Conservation (phyloP, 1,284 basidiomycete species). For the Moniliella sp. region DNA sequence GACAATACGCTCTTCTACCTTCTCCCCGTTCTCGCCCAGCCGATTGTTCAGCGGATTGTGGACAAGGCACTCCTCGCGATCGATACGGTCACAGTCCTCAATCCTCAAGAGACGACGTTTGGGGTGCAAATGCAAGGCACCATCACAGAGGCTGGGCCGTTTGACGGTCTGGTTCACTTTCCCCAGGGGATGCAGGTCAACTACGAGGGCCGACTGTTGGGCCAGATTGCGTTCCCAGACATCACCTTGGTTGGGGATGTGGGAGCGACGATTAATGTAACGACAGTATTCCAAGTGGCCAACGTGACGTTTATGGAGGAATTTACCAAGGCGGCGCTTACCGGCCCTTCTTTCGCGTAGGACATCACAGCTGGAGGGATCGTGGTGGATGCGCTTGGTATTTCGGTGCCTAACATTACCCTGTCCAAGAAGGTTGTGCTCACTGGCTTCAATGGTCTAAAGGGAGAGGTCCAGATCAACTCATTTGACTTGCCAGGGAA, state of each 20-base stretch:
- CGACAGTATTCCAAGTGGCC: slow-evolving; percentile 45
- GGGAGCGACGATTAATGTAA: slow-evolving; percentile 44
- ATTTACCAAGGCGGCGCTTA: slow-evolving; percentile 49
- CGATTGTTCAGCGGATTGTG: slow-evolving; percentile 59
- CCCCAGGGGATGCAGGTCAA: slow-evolving; percentile 45
- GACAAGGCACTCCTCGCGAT: slow-evolving; percentile 40
- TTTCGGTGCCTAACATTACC: slow-evolving; percentile 41
- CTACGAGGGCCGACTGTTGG: slow-evolving; percentile 46
- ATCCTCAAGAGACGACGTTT: slow-evolving; percentile 42
- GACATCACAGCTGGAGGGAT: slow-evolving; percentile 51
- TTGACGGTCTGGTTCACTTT: slow-evolving; percentile 52
- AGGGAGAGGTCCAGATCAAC: slow-evolving; percentile 46
- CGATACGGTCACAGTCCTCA: slow-evolving; percentile 14
- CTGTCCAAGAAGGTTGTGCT: slow-evolving; percentile 47
- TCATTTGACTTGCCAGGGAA: slow-evolving; percentile 52
- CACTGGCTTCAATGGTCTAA: slow-evolving; percentile 51
- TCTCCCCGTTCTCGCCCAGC: slow-evolving; percentile 50
- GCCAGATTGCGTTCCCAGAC: slow-evolving; percentile 46
- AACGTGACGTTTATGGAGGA: slow-evolving; percentile 45
- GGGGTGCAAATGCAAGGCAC: slow-evolving; percentile 45
- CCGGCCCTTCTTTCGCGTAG: slow-evolving; percentile 52
- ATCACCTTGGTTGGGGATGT: slow-evolving; percentile 38
- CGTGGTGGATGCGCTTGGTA: slow-evolving; percentile 38
- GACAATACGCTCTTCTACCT: slow-evolving; percentile 47
- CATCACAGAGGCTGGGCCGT: slow-evolving; percentile 56